Evolutionary conservation across 208 protist genomes (phyloP).

Genomic region (Trichomonas vaginalis): DNA sequence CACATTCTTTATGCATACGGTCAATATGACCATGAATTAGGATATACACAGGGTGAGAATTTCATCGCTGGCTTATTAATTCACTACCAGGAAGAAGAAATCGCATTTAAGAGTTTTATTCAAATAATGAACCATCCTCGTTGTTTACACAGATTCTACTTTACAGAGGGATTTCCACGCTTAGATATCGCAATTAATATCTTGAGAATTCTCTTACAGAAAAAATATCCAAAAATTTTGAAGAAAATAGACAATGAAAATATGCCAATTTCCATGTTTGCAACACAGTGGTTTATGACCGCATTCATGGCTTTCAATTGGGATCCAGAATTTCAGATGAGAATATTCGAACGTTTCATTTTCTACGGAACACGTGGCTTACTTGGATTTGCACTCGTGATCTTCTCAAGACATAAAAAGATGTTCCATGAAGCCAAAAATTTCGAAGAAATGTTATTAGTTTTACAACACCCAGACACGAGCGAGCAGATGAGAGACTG

Average conservation of each 20-base stretch:
- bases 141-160: not conserved
- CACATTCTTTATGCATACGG: not conserved
- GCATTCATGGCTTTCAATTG: not conserved
- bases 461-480: not conserved
- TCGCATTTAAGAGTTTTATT: not conserved
- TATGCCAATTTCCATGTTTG: not conserved
- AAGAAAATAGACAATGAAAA: not conserved
- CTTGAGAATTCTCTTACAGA: not conserved
- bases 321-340: not conserved
- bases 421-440: not conserved
- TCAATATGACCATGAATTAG: not conserved
- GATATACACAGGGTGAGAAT: not conserved
- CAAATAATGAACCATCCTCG: not conserved
- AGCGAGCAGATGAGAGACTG: not conserved
- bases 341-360: not conserved
- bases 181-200: not conserved
- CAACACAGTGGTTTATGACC: not conserved
- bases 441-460: not conserved
- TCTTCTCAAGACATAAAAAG: not conserved
- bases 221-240: not conserved
- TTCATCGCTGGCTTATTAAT: not conserved
- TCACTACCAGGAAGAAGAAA: not conserved
- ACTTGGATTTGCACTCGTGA: not conserved
- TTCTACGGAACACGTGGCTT: conserved; percentile 5
- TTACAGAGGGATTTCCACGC: not conserved